Percentiles rank a stretch among this genome's conserved stretches.
Conservation (phyloP, 495 filamentous ascomycete genomes). For the Hypoxylon perforatum region DNA sequence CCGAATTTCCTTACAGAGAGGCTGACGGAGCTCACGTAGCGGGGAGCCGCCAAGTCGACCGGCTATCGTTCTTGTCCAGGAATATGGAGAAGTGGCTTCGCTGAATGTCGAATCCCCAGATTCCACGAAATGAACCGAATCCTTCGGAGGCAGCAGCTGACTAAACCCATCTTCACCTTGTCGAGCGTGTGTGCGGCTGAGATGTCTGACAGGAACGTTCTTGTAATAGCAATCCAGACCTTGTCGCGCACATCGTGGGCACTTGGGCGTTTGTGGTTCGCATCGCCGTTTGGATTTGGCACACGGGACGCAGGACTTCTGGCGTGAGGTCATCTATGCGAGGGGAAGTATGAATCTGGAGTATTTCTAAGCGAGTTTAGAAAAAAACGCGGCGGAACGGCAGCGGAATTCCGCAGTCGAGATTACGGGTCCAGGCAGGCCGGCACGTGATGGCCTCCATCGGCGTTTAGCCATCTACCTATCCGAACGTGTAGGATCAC, state of each 20-base stretch:
- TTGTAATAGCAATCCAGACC: background rate
- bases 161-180: background rate
- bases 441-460: too few relatives aligned
- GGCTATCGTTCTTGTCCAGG: background rate
- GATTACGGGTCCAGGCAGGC: too few relatives aligned
- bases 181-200: background rate
- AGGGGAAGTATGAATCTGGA: background rate
- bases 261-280: background rate
- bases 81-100: background rate
- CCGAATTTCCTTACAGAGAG: background rate
- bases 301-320: slow-evolving; percentile 3
- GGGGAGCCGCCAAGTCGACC: background rate
- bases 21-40: background rate
- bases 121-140: background rate
- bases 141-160: background rate
- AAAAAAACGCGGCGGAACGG: background rate
- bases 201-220: background rate
- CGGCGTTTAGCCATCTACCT: too few relatives aligned
- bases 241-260: background rate
- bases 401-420: background rate
- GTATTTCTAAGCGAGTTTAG: background rate
- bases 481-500: too few relatives aligned
- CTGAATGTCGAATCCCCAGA: background rate
- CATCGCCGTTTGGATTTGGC: background rate
- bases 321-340: background rate